Evolutionary conservation across 2,329 filamentous ascomycete genomes (phyloP), one percentile per base, ranked within the genome.

Genomic region (Annulohypoxylon truncatum): DNA sequence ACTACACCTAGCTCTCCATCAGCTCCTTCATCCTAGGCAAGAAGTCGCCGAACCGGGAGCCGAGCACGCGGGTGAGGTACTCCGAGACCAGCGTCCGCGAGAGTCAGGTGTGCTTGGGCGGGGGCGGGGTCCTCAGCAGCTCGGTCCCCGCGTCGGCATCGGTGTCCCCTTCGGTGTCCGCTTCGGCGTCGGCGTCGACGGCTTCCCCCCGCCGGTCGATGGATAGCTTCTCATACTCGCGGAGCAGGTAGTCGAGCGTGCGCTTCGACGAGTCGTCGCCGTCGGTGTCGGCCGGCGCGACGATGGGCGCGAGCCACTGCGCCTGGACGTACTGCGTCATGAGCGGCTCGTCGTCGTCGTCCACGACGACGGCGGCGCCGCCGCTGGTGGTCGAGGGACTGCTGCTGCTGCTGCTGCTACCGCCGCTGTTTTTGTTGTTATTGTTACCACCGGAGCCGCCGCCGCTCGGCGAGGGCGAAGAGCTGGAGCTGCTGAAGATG

Each of bases 321-420:
- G 67, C 64, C 48, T 67, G 60, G 18, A 69, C 15, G 57, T 69
- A 69, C 29, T 69, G 42, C 42, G 51, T 61, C 67, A 69, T 69
- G 7, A 69, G 64, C 3, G 63, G 63, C 24, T 53, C 33, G 38
- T 69, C 67, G 31, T 69, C 64, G 24, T 57, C 63, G 44, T 4
- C 22, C 5, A 2, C 46, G 3, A 1, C 46, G 13, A 2, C 15
- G 24, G 8, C 18, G 13, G n/a, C n/a, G n/a, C n/a, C n/a, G n/a
- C n/a, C n/a, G n/a, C n/a, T n/a, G n/a, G n/a, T n/a, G n/a, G n/a
- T n/a, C n/a, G n/a, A n/a, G n/a, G n/a, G n/a, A n/a, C n/a, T n/a
- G n/a, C 13, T 26, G 3, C 24, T 7, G 7, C 6, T 18, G 22
- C 3, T 35, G 33, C 31, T 22, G 10, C 9, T 12, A 7, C 7